Percentiles rank a stretch among this genome's conserved stretches.
Evolutionary conservation across 495 filamentous ascomycete genomes (phyloP).

Genomic region (Lophiostoma macrostomum): DNA sequence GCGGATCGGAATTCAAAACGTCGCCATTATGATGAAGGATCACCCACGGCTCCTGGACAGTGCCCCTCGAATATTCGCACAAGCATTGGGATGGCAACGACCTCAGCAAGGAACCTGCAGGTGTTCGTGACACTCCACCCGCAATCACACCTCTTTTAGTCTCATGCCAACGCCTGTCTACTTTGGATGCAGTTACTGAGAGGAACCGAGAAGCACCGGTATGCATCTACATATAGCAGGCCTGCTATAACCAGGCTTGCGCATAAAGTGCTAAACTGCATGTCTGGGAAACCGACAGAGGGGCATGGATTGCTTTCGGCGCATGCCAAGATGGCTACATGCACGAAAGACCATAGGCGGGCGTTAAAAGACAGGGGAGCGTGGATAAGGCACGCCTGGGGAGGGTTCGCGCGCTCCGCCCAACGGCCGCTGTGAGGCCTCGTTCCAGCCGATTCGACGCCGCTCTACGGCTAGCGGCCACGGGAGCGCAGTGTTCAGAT

Average conservation of each 20-base stretch:
- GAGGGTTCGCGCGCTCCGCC: background rate
- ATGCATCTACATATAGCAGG: constrained; percentile 9
- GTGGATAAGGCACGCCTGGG: constrained; percentile 9
- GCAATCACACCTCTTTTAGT: too few species aligned
- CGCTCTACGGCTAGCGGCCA: constrained; percentile 6
- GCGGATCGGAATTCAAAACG: too few species aligned
- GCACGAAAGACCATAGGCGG: constrained; percentile 25
- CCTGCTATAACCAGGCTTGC: constrained; percentile 21
- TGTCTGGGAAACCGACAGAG: constrained; percentile 27
- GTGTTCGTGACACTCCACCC: too few species aligned
- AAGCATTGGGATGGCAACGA: too few species aligned
- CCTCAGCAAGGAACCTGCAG: too few species aligned
- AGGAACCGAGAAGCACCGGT: constrained; percentile 23
- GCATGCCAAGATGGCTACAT: constrained; percentile 21
- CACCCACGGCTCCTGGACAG: too few species aligned
- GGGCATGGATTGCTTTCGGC: constrained; percentile 9
- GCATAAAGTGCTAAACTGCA: constrained; percentile 28
- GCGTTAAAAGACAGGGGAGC: constrained; percentile 19
- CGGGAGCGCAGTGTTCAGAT: too few species aligned
- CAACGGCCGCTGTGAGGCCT: constrained; percentile 21
- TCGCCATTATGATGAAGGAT: too few species aligned
- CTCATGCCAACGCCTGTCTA: too few species aligned
- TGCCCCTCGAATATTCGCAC: too few species aligned
- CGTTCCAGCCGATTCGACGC: constrained; percentile 19
- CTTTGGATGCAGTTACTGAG: constrained; percentile 6